Evolutionary conservation across 176 grass and related monocot genomes (phyloP), one percentile per base, ranked within the genome.

Genomic region (Oryza officinalis): DNA sequence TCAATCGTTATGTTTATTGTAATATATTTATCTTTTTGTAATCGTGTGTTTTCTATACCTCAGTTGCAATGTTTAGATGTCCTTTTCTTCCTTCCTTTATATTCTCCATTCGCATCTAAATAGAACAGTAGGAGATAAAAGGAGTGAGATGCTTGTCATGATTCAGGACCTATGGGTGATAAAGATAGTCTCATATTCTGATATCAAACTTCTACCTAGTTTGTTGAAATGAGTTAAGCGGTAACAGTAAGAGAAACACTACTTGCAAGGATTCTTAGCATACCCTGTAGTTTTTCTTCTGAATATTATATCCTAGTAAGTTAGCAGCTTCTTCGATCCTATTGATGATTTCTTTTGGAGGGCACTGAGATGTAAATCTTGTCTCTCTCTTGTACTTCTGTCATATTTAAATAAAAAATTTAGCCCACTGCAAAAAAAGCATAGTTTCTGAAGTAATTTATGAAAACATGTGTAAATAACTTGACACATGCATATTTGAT

Each of bases 251-350:
- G 52, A 37, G 8, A 57, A 70, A 69, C 67, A 31, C 77, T 28
- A 73, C n/a, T 80, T 77, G 26, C 44, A n/a, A 72, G 37, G 32
- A 86, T 37, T 57, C 31, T 70, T 67, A 59, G 12, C 69, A n/a
- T 71, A 96, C 96, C 93, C 96, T 99, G 84, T 92, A 99, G 33
- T 96, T 96, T 93, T 78, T 99, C 91, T 92, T 99, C 76, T 94
- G 93, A 80, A 99, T 77, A 68, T 99, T 89, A 76, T 94, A 99
- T 27, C 96, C 96, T 79, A 96, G 96, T 74, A 93, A 93, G 27
- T 93, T 99, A 74, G 96, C 93, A 70, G 93, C 96, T 91, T 99
- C 89, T 82, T 93, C 93, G 69, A 99, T 96, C 81, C 94, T 99
- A 69, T 52, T 87, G 52, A 99, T 88, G 60, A 99, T 99, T 83